Evolutionary conservation across 2,329 filamentous ascomycete genomes (phyloP).

Genomic region (Sporothrix mexicana): DNA sequence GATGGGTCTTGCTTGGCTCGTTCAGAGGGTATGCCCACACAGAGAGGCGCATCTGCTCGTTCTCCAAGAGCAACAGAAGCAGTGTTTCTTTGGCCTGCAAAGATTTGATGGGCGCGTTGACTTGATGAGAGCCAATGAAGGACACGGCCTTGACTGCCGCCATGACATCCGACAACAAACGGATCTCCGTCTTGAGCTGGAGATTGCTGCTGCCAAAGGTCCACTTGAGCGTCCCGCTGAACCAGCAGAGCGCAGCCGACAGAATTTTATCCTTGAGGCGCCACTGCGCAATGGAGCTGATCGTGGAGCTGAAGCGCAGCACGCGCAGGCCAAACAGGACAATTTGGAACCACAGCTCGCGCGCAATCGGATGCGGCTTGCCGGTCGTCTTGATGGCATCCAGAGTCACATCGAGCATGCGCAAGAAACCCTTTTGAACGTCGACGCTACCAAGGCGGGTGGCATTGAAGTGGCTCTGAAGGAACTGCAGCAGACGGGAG

Average conservation of each 20-base stretch:
- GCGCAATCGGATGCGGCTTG: constrained; percentile 80
- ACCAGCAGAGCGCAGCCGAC: constrained; percentile 88
- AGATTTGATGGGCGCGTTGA: constrained; percentile 65
- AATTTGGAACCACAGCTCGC: constrained; percentile 90
- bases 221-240: constrained; percentile 81
- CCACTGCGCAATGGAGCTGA: constrained; percentile 71
- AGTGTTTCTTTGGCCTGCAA: constrained; percentile 82
- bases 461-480: constrained; percentile 93
- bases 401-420: constrained; percentile 79
- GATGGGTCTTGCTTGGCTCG: constrained; percentile 52
- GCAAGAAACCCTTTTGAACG: constrained; percentile 79
- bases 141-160: constrained; percentile 68
- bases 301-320: constrained; percentile 72
- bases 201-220: constrained; percentile 93
- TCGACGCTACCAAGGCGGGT: constrained; percentile 84
- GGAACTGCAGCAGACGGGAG: constrained; percentile 81
- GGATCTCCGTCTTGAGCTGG: constrained; percentile 91
- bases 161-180: constrained; percentile 77
- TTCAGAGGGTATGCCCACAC: constrained; percentile 90
- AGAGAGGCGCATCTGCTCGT: constrained; percentile 79
- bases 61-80: constrained; percentile 79
- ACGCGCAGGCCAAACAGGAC: constrained; percentile 82
- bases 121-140: constrained; percentile 60
- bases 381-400: constrained; percentile 70
- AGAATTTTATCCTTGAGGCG: constrained; percentile 87